Evolutionary conservation across 139 green algal genomes (phyloP).

Genomic region (Closterium sp.): DNA sequence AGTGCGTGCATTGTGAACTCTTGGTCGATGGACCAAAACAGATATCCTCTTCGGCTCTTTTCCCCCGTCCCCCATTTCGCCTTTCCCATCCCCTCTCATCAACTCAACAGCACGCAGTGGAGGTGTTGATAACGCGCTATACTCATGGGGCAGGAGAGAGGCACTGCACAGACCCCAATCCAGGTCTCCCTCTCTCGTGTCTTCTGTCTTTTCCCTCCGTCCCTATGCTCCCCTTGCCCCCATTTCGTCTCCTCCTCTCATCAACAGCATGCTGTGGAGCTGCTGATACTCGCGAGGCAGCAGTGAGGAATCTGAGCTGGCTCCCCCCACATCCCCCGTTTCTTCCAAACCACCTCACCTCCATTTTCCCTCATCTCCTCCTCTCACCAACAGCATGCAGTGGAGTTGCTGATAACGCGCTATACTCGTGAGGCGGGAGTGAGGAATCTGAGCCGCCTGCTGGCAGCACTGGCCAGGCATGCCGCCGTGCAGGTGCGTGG

Average conservation of each 20-base stretch:
- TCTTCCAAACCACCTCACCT: too few species aligned
- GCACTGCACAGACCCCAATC: conserved; percentile 28
- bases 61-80: too few species aligned
- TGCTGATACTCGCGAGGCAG: conserved; percentile 26
- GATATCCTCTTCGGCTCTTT: too few species aligned
- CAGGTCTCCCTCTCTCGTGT: too few species aligned
- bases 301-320: too few species aligned
- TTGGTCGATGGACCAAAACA: too few species aligned
- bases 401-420: conserved; percentile 44
- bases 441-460: conserved; percentile 59
- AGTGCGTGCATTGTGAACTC: too few species aligned
- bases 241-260: not conserved
- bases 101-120: not conserved
- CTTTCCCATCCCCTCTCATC: too few species aligned
- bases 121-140: conserved; percentile 57
- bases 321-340: too few species aligned
- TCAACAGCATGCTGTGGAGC: conserved; percentile 2
- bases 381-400: not conserved
- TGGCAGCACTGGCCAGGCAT: conserved; percentile 69
- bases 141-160: conserved; percentile 77
- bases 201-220: too few species aligned
- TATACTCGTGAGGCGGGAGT: conserved; percentile 81
- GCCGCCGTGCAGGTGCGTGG: conserved; percentile 52
- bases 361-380: too few species aligned
- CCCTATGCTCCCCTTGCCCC: too few species aligned